phyloP scores from a whole-genome alignment of 1,284 basidiomycete genomes.

The Hemileccinum hortonii region DNA sequence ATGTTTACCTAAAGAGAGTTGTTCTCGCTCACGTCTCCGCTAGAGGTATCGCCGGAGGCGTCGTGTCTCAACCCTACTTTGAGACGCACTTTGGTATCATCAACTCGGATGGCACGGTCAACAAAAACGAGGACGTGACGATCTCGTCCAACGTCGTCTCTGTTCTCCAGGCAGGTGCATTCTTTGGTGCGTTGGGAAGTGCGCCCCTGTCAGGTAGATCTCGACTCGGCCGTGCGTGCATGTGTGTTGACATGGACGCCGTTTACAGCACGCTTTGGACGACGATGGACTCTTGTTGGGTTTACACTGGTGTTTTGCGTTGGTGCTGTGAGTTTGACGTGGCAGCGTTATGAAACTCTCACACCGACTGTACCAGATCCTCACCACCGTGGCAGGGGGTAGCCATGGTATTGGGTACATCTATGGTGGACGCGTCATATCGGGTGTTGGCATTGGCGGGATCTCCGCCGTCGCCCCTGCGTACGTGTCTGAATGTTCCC shows the following conservation, averaged over 20 bases:
- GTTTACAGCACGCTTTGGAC: conserved; percentile 50
- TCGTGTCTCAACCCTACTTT: conserved; percentile 65
- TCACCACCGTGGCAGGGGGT: conserved; percentile 62
- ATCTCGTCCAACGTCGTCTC: conserved; percentile 70
- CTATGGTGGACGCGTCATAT: conserved; percentile 73
- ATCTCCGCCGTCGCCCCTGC: conserved; percentile 69
- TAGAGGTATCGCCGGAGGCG: conserved; percentile 63
- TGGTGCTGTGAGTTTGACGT: conserved; percentile 53
- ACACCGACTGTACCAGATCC: conserved; percentile 33
- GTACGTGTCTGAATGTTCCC: conserved; percentile 77
- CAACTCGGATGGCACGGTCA: conserved; percentile 38
- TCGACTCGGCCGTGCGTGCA: not conserved
- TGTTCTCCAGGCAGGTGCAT: conserved; percentile 76
- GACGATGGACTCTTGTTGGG: conserved; percentile 53
- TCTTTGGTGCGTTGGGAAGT: conserved; percentile 73
- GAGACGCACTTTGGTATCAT: conserved; percentile 58
- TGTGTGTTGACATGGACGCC: not conserved
- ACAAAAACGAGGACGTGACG: conserved; percentile 39
- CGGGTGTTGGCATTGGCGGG: conserved; percentile 57
- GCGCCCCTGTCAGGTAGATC: conserved; percentile 60
- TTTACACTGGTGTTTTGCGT: conserved; percentile 64
- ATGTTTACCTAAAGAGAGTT: not conserved
- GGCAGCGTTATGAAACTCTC: not conserved
- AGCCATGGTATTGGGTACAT: conserved; percentile 60
- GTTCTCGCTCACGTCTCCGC: not conserved